Base-by-base conservation (phyloP, 2,329 filamentous ascomycete species). In the Colletotrichum sp. region DNA sequence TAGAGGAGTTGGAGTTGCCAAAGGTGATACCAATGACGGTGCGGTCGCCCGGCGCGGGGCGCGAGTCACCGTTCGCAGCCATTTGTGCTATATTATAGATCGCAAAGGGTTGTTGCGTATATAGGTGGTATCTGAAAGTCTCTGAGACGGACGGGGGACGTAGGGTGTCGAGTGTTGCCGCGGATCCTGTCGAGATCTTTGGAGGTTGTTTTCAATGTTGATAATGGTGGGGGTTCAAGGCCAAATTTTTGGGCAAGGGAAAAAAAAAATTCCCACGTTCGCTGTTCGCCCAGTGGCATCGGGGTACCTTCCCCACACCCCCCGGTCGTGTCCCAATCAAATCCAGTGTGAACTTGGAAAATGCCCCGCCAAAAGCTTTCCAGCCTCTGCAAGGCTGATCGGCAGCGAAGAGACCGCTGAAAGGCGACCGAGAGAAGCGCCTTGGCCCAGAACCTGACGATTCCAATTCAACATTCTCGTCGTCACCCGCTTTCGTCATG, bases 1-100 rank as follows among this genome's bases (percentile, higher is more conserved):
- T 98, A 76, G 96, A 98, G 88, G 95, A 97, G 93, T 98, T 98
- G 77, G 96, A 96, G 89, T 98, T 99, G 87, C 97, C 97, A 89
- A 98, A 98, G 80, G 96, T 94, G 84, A 99, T 96, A 85, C 97
- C 97, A 87, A 99, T 98, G 84, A 94, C 95, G 82, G 90, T 89
- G 81, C 92, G 89, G 80, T 93, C 89, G 80, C 86, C 87, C 67
- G 91, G 91, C 86, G 89, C 86, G 76, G 85, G 76, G 82, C 86
- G 85, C 75, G 82, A 82, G 75, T 83, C 84, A 78, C 82, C 84
- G 80, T 86, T 87, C 76, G 88, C 87, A 84, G 86, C 86, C 89
- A 90, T 90, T 76, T 79, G 34, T 75, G 60, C 55, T 48, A 34
- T 43, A 30, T 77, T 66, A 75, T 74, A 77, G 75, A 75, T 75